Percentiles rank a stretch among this genome's conserved stretches.
phyloP scores from a whole-genome alignment of 2,329 filamentous ascomycete genomes.

The Aspergillus thermomutatus region DNA sequence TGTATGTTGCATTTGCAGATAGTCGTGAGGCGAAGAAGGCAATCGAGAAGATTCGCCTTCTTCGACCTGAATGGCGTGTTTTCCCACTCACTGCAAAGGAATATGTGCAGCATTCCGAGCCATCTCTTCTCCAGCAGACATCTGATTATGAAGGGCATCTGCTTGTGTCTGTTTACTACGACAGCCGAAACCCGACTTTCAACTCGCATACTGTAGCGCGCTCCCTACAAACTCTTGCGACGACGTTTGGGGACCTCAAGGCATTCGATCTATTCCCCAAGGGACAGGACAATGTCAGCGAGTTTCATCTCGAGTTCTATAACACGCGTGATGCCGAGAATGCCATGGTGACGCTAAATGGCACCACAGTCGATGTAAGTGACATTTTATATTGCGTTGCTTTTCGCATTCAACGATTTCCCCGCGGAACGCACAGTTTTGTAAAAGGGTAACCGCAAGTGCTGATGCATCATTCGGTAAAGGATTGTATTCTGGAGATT shows the following conservation, averaged over 20 bases:
- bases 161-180: conserved; percentile 48
- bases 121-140: conserved; percentile 20
- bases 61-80: conserved; percentile 47
- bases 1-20: conserved; percentile 58
- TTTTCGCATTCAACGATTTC: background rate
- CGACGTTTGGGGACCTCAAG: conserved; percentile 39
- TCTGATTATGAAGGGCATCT: conserved; percentile 57
- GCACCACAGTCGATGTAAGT: conserved; percentile 34
- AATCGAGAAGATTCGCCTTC: conserved; percentile 45
- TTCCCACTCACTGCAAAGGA: conserved; percentile 46
- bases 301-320: conserved; percentile 41
- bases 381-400: background rate
- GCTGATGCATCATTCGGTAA: conserved; percentile 1
- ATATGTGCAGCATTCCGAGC: conserved; percentile 39
- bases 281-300: conserved; percentile 27
- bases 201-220: conserved; percentile 42
- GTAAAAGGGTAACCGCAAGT: background rate
- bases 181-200: conserved; percentile 24
- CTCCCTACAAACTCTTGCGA: conserved; percentile 41
- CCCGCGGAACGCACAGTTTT: background rate
- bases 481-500: conserved; percentile 32
- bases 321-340: conserved; percentile 36
- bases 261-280: conserved; percentile 28
- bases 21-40: conserved; percentile 57
- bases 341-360: conserved; percentile 34